A percentile compares a stretch with the other conserved stretches of the same genome.
phyloP scores from a whole-genome alignment of 2,329 filamentous ascomycete species.

The Botrytis hyacinthi region DNA sequence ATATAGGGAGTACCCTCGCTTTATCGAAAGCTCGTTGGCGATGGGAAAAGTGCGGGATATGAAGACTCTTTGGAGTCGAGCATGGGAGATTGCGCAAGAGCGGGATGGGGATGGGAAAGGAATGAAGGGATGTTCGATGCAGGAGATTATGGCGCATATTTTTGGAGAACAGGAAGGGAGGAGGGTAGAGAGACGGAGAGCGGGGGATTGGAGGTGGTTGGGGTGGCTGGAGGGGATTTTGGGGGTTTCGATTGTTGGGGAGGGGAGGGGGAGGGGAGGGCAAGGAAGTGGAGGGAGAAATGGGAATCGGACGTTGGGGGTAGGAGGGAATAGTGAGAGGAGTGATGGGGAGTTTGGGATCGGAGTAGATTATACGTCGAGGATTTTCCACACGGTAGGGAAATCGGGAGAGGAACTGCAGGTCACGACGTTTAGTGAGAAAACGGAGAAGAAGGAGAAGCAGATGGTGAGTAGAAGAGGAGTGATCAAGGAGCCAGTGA shows the following conservation, averaged over 20 bases:
- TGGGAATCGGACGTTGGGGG: background rate
- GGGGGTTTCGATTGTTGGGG: background rate
- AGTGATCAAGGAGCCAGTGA: background rate
- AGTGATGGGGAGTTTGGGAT: constrained; percentile 7
- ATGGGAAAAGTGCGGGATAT: constrained; percentile 53
- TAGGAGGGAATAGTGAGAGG: background rate
- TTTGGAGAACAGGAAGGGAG: constrained; percentile 53
- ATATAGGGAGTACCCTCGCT: constrained; percentile 44
- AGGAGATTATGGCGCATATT: constrained; percentile 46
- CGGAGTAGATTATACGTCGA: constrained; percentile 4
- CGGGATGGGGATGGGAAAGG: background rate
- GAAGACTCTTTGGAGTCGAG: constrained; percentile 45
- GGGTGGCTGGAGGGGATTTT: background rate
- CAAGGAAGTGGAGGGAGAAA: background rate
- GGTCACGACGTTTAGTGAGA: background rate
- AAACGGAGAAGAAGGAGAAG: background rate
- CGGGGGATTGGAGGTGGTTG: background rate
- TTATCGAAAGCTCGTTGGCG: constrained; percentile 47
- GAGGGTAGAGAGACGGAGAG: constrained; percentile 34
- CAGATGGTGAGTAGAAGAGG: background rate
- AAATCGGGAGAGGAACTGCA: background rate
- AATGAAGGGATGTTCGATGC: background rate
- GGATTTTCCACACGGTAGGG: background rate
- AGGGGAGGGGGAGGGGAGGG: background rate
- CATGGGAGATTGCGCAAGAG: constrained; percentile 19